phyloP scores from a whole-genome alignment of 2,329 filamentous ascomycete species.

The Akanthomyces uredinophilus region DNA sequence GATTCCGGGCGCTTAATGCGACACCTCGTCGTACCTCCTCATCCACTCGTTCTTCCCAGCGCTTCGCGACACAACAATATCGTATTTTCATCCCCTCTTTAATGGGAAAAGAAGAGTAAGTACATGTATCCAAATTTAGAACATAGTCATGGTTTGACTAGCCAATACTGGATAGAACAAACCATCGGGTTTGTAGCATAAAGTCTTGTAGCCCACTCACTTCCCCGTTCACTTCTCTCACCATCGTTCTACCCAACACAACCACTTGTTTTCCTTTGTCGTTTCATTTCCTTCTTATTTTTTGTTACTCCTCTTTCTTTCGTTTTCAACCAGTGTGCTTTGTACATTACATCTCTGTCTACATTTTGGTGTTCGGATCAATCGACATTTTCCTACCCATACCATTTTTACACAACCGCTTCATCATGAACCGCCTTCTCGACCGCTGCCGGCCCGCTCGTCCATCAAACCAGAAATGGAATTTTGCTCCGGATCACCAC shows the following conservation, averaged over 20 bases:
- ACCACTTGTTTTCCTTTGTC: slow-evolving; percentile 10
- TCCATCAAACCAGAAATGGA: slow-evolving; percentile 8
- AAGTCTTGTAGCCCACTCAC: neutral
- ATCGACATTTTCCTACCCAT: neutral
- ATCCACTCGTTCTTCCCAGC: slow-evolving; percentile 3
- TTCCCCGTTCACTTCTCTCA: neutral
- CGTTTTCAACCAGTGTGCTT: neutral
- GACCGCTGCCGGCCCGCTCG: neutral
- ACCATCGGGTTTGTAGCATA: neutral
- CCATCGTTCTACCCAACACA: neutral
- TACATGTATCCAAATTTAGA: neutral
- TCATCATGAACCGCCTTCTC: neutral
- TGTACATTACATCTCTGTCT: neutral
- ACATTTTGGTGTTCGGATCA: neutral
- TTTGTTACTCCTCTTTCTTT: neutral
- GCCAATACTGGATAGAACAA: neutral
- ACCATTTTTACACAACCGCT: neutral
- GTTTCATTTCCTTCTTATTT: neutral
- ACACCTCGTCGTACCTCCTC: neutral
- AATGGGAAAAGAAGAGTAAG: neutral
- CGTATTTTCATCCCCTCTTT: neutral
- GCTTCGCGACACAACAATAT: neutral
- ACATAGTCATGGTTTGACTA: neutral
- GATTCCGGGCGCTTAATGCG: slow-evolving; percentile 7
- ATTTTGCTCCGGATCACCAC: neutral